These are phyloP conservation scores for Betula pendula DNA, from an alignment of 306 rosid species.

Conservation along the genomic window DNA sequence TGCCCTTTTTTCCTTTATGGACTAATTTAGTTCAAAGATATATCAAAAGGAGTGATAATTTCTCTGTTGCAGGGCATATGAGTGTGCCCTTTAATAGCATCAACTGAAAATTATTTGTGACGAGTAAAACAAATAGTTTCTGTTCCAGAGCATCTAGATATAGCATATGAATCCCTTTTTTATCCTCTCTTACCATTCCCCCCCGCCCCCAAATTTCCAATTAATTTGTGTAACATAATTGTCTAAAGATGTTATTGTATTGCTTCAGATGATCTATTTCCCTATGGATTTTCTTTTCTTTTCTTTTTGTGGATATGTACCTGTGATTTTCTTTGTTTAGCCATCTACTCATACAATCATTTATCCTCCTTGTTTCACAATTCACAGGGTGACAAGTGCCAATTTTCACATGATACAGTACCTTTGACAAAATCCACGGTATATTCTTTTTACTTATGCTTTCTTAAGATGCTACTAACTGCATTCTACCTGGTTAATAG, in stretches of 20 bases:
- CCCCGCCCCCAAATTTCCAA: not conserved
- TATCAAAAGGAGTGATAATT: not conserved
- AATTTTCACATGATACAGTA: slow-evolving; percentile 73
- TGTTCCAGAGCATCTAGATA: not conserved
- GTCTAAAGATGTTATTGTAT: not conserved
- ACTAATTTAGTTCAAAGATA: not conserved
- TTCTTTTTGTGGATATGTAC: not conserved
- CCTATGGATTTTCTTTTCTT: slow-evolving; percentile 18
- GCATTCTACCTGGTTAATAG: not conserved
- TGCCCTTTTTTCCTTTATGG: not conserved
- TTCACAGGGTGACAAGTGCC: slow-evolving; percentile 83
- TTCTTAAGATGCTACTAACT: slow-evolving; percentile 1
- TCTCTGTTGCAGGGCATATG: not conserved
- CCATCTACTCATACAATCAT: not conserved
- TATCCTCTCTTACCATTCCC: not conserved
- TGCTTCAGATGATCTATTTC: not conserved
- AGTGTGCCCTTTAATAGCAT: not conserved
- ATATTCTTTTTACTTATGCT: slow-evolving; percentile 17
- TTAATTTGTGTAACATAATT: not conserved
- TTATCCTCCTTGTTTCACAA: slow-evolving; percentile 44
- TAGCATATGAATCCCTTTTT: no score
- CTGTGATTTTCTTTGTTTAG: slow-evolving; percentile 20
- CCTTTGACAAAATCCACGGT: slow-evolving; percentile 81
- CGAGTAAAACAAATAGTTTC: not conserved
- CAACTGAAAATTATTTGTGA: not conserved